Conservation (phyloP, 345 rosid genomes). For the Acer yangbiense region DNA sequence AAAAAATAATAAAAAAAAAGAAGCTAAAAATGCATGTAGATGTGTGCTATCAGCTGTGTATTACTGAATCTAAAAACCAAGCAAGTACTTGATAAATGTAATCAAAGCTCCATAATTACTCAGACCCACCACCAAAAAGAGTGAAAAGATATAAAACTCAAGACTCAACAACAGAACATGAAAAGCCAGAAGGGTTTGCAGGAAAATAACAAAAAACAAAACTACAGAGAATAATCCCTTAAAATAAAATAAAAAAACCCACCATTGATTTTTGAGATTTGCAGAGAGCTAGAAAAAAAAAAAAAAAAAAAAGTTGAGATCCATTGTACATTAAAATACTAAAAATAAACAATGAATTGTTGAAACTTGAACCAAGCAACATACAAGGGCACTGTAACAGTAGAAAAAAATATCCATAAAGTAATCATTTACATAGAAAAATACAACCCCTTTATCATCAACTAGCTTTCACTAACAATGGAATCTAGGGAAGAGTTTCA, state of each 20-base stretch:
- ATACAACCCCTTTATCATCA: not conserved
- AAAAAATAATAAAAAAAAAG: not conserved
- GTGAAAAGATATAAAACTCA: not conserved
- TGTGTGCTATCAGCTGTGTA: not conserved
- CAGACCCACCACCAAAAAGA: constrained; percentile 7
- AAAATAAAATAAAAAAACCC: not conserved
- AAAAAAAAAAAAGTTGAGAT: constrained; percentile 31
- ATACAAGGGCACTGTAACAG: not conserved
- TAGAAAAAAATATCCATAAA: not conserved
- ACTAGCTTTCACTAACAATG: not conserved
- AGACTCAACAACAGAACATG: constrained; percentile 4
- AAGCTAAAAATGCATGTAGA: constrained; percentile 17
- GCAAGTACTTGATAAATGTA: not conserved
- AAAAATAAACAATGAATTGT: not conserved
- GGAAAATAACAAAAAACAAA: not conserved
- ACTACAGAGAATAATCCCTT: constrained; percentile 27
- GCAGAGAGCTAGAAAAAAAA: not conserved
- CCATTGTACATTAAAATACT: constrained; percentile 30
- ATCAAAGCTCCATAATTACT: constrained; percentile 22
- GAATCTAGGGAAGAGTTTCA: constrained; percentile 8
- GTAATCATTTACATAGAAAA: constrained; percentile 1
- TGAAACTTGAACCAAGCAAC: constrained; percentile 16
- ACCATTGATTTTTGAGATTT: constrained; percentile 23
- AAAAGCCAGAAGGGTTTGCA: constrained; percentile 8
- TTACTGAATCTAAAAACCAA: not conserved